Evolutionary conservation across 805 yeast genomes (phyloP), one percentile per base, ranked within the genome.

Genomic region (Kazachstania taianensis): DNA sequence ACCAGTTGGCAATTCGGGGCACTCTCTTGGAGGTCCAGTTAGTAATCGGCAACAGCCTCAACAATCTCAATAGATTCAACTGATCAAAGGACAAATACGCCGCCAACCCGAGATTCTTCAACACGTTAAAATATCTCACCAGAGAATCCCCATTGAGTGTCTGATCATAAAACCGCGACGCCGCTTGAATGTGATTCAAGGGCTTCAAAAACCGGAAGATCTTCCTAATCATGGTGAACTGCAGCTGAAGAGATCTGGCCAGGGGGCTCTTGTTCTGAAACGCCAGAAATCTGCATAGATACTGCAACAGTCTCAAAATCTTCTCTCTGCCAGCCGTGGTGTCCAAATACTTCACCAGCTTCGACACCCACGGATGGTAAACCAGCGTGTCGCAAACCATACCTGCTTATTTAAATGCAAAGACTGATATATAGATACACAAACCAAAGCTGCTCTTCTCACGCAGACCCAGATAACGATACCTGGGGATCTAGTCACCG

Each of bases 181-280:
- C 82, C n/a, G 73, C 70, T 48, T 76, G 75, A 37, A 82, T 52
- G 54, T 80, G 85, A 49, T 68, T 69, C 50, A 87, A 62, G 1
- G 94, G 94, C 61, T 86, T 87, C 43, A 85, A 72, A 52, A 80
- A 75, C 52, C 96, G 73, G 66, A 87, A 62, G 16, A 86, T 78
- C 64, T 89, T 89, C 57, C 97, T 76, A 43, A 83, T 69, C 40
- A 78, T 57, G 2, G 83, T 70, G 20, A 84, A 70, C 44, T 80
- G 75, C 30, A 54, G 55, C 61, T 78, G 82, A 42, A 85, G 57
- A 16, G 69, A 64, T 46, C 69, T 70, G 55, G 75, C 69, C 40
- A 70, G 55, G 23, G 78, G 69, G 34, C 73, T 66, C 53, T 22
- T 32, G 30, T 18, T 19, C 17, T 76, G 74, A 57, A 65, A 80